A percentile compares a stretch with the other conserved stretches of the same genome.
Conservation (phyloP, 768 basidiomycete species). For the Termitomyces sp. region DNA sequence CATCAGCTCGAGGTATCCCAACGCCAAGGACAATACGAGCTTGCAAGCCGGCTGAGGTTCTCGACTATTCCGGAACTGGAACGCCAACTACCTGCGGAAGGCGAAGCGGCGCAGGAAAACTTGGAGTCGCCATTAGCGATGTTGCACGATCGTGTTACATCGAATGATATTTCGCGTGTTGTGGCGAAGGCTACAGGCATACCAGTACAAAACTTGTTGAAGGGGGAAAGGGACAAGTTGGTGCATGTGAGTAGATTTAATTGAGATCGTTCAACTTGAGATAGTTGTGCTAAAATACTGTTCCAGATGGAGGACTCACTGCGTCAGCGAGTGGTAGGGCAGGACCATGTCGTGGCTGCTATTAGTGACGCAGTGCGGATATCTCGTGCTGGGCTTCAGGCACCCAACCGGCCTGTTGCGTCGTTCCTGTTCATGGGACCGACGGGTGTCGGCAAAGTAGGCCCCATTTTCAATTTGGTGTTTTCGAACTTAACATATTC, state of each 20-base stretch:
- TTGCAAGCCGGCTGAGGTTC: conserved; percentile 79
- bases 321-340: conserved; percentile 75
- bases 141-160: conserved; percentile 83
- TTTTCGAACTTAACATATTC: neutral
- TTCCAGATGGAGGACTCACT: conserved; percentile 83
- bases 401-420: conserved; percentile 85
- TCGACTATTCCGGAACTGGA: conserved; percentile 81
- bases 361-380: conserved; percentile 90
- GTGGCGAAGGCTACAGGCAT: conserved; percentile 89
- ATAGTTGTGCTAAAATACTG: neutral
- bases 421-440: conserved; percentile 91
- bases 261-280: neutral
- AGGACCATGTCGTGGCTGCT: conserved; percentile 81
- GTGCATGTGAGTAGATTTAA: conserved; percentile 58
- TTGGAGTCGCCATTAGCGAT: conserved; percentile 52
- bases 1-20: conserved; percentile 85
- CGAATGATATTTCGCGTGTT: conserved; percentile 84
- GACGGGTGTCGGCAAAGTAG: conserved; percentile 80
- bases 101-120: conserved; percentile 30
- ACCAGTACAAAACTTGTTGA: conserved; percentile 82
- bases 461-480: neutral
- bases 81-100: conserved; percentile 58
- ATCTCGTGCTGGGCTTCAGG: conserved; percentile 86
- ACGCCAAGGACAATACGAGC: conserved; percentile 82
- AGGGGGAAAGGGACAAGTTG: conserved; percentile 86